Base-by-base conservation (phyloP, 805 yeast genomes). In the Metschnikowia borealis region DNA sequence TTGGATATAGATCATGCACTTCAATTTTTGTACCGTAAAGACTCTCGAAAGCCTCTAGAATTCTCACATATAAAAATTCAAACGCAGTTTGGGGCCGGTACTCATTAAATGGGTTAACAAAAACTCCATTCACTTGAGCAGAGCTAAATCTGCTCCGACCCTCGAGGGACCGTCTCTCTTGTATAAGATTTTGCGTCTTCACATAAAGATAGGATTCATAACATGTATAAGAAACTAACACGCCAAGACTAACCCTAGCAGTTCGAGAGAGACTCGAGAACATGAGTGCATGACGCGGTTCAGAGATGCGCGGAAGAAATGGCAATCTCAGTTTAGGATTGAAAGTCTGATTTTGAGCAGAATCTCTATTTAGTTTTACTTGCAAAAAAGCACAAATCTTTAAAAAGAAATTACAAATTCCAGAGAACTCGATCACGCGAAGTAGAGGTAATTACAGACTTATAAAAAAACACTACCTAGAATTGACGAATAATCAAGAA, bases 81-180 rank as follows among this genome's bases (percentile, higher is more conserved):
- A 87, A 87, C 7, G 89, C 74, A 0, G 97, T 89, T 67, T 91
- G 97, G 6, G 89, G 86, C 46, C 97, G 75, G 63, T 92, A 92
- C 63, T 92, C 97, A 15, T 78, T 78, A 64, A 92, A 92, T 2
- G 98, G 98, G 61, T 92, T 92, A 51, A 89, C 94, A 68, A 81
- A 92, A 58, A 90, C 73, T 8, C 97, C 97, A 17, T 79, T 78
- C 1, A 89, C 65, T 1, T 66, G 66, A 5, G 71, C 73, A n/a
- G 74, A 68, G 46, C 54, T 61, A 59, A 68, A 73, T 52, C 61
- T 65, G 13, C 41, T 17, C n/a, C 20, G 36, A 17, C 41, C 49
- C 42, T 44, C 38, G n/a, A 21, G 29, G 8, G 17, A 11, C 20
- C 47, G 45, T 31, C 61, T 45, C 26, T 54, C 51, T n/a, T 71